Evolutionary conservation across 305 asterid species (phyloP).

Genomic region (Salvia sclarea): DNA sequence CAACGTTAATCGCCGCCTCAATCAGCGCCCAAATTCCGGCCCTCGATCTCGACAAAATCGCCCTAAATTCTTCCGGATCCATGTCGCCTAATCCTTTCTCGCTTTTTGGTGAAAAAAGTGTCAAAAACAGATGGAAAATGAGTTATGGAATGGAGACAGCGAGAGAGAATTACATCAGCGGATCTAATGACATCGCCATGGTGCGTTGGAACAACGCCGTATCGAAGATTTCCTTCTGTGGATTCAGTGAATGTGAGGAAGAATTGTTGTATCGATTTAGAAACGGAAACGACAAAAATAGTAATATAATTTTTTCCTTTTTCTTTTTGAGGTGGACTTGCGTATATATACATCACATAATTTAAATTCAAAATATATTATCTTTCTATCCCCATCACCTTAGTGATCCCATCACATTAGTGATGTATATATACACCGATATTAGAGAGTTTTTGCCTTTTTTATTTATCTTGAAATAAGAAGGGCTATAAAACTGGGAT

Average conservation of each 20-base stretch:
- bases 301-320: background rate
- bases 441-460: no score
- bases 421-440: no score
- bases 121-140: background rate
- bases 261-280: background rate
- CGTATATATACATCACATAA: no score
- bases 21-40: conserved; percentile 68
- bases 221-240: background rate
- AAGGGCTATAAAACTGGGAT: no score
- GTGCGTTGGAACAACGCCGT: conserved; percentile 30
- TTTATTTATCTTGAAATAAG: no score
- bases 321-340: background rate
- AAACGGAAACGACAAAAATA: conserved; percentile 23
- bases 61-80: conserved; percentile 67
- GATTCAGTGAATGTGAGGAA: conserved; percentile 16
- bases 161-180: conserved; percentile 31
- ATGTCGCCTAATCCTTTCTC: conserved; percentile 26
- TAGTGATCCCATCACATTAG: no score
- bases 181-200: conserved; percentile 11
- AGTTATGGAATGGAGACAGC: background rate
- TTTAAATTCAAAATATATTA: no score
- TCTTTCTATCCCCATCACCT: no score
- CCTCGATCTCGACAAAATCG: conserved; percentile 56
- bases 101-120: background rate
- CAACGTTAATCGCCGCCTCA: conserved; percentile 66